These are phyloP conservation scores for Xerocomus amazonicus DNA, from an alignment of 1,284 basidiomycete genomes.

Conservation along the genomic window DNA sequence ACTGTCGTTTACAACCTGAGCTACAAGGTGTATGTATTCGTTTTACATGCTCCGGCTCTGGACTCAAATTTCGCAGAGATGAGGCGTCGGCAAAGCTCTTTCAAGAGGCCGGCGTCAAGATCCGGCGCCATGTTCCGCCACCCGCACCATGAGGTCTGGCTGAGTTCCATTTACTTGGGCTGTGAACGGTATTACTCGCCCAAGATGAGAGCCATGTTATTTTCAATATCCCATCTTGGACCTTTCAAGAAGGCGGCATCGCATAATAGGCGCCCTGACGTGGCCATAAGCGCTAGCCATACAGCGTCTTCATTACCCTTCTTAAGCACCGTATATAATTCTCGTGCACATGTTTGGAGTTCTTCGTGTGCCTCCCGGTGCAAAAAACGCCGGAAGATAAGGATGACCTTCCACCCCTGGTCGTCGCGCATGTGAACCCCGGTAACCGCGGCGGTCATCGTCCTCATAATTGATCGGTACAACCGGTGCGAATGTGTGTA, in stretches of 20 bases:
- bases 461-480: slow-evolving; percentile 67
- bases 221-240: slow-evolving; percentile 56
- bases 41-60: not conserved
- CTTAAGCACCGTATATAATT: slow-evolving; percentile 61
- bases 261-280: slow-evolving; percentile 41
- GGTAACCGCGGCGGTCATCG: slow-evolving; percentile 62
- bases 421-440: slow-evolving; percentile 68
- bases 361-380: slow-evolving; percentile 64
- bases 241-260: slow-evolving; percentile 51
- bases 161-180: not conserved
- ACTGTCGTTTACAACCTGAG: slow-evolving; percentile 95
- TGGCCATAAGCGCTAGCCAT: slow-evolving; percentile 72
- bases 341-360: slow-evolving; percentile 61
- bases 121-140: slow-evolving; percentile 60
- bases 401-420: slow-evolving; percentile 74
- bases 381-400: slow-evolving; percentile 74
- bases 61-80: slow-evolving; percentile 49
- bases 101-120: slow-evolving; percentile 70
- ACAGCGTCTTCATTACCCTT: slow-evolving; percentile 72
- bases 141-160: slow-evolving; percentile 18
- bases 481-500: slow-evolving; percentile 77
- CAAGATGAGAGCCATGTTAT: slow-evolving; percentile 51
- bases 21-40: slow-evolving; percentile 80
- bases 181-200: slow-evolving; percentile 7
- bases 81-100: slow-evolving; percentile 77